These are phyloP conservation scores for Moricandia moricandioides DNA, from an alignment of 345 rosid genomes.

Conservation along the genomic window DNA sequence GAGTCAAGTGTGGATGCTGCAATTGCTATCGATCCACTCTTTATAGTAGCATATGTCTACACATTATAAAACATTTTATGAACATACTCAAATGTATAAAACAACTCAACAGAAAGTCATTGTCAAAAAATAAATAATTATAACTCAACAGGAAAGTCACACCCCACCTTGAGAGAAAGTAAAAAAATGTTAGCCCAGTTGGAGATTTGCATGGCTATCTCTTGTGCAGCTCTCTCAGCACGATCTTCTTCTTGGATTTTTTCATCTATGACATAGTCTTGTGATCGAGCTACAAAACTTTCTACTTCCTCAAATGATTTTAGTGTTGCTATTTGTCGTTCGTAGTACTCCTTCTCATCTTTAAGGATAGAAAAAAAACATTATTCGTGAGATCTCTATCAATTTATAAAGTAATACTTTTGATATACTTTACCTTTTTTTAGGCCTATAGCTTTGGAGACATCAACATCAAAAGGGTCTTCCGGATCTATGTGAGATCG, in stretches of 20 bases:
- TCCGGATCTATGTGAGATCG: conserved; percentile 53
- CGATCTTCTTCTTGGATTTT: conserved; percentile 45
- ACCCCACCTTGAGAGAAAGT: conserved; percentile 71
- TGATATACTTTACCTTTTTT: conserved; percentile 44
- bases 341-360: conserved; percentile 79
- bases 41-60: conserved; percentile 79
- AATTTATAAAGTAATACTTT: neutral
- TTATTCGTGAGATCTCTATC: neutral
- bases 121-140: too few relatives aligned
- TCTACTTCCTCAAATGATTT: conserved; percentile 84
- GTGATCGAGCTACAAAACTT: conserved; percentile 27
- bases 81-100: neutral
- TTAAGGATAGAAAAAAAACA: conserved; percentile 2
- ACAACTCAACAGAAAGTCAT: too few relatives aligned
- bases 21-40: conserved; percentile 89
- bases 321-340: conserved; percentile 64
- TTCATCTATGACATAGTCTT: conserved; percentile 25
- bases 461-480: conserved; percentile 49
- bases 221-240: conserved; percentile 44
- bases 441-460: conserved; percentile 50
- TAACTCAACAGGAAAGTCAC: neutral
- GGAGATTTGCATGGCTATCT: conserved; percentile 75
- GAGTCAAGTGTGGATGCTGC: conserved; percentile 97
- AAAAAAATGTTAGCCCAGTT: conserved; percentile 72
- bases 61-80: conserved; percentile 10